Conservation (phyloP, 1,139 yeast species). For the Kodamaea plutei region DNA sequence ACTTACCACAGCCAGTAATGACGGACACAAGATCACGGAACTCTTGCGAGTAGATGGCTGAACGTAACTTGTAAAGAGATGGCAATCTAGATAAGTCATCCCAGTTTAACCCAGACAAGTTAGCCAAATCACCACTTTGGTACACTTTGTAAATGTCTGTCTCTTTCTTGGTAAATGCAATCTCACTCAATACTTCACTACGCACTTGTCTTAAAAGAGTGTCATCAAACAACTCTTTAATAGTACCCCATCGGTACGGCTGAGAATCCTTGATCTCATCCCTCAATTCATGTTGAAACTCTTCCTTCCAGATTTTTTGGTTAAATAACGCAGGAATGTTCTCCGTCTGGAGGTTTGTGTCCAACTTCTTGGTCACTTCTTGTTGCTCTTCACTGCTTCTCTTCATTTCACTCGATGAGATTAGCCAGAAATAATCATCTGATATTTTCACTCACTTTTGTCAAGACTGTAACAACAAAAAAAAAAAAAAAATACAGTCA, state of each 20-base stretch:
- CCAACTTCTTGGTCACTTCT: slow-evolving; percentile 5
- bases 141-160: slow-evolving; percentile 94
- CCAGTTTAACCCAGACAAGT: slow-evolving; percentile 78
- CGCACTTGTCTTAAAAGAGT: slow-evolving; percentile 73
- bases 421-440: too few relatives aligned
- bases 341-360: slow-evolving; percentile 11
- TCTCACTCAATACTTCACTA: slow-evolving; percentile 73
- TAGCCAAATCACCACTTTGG: slow-evolving; percentile 95
- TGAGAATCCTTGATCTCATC: slow-evolving; percentile 46
- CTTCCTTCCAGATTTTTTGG: slow-evolving; percentile 47
- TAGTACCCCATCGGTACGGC: slow-evolving; percentile 91
- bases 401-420: slow-evolving; percentile 7
- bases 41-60: slow-evolving; percentile 80
- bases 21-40: slow-evolving; percentile 80
- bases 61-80: slow-evolving; percentile 68
- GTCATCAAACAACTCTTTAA: slow-evolving; percentile 70
- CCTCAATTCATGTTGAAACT: slow-evolving; percentile 40
- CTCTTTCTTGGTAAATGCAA: slow-evolving; percentile 90
- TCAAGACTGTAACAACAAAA: too few relatives aligned
- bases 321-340: slow-evolving; percentile 51
- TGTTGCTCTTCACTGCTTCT: slow-evolving; percentile 5
- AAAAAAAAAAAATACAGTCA: too few relatives aligned
- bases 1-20: slow-evolving; percentile 83
- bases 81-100: slow-evolving; percentile 73
- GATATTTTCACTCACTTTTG: too few relatives aligned